Evolutionary conservation across 2,329 filamentous ascomycete genomes (phyloP).

Genomic region (Xylariales sp.): DNA sequence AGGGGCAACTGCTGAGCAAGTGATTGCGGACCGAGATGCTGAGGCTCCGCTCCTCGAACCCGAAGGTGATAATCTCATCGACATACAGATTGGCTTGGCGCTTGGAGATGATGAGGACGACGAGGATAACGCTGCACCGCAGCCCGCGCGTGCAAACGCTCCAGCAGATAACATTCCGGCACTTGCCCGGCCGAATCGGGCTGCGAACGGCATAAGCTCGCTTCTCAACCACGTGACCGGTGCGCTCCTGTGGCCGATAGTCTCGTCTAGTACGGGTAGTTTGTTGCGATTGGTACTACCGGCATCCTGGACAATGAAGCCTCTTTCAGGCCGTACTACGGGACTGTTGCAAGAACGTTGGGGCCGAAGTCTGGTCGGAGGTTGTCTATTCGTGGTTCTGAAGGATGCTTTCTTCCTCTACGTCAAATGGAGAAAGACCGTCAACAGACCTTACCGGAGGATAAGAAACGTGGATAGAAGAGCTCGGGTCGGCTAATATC

Average conservation of each 20-base stretch:
- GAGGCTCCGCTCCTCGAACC: neutral
- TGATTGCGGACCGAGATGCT: neutral
- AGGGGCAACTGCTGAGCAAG: slow-evolving; percentile 4
- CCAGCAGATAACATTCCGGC: slow-evolving; percentile 5
- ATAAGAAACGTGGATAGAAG: slow-evolving; percentile 46
- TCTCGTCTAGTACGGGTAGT: slow-evolving; percentile 76
- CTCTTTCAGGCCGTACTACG: slow-evolving; percentile 30
- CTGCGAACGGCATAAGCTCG: slow-evolving; percentile 7
- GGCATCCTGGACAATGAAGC: slow-evolving; percentile 54
- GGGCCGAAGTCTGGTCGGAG: slow-evolving; percentile 84
- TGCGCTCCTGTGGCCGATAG: slow-evolving; percentile 70
- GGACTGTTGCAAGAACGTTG: slow-evolving; percentile 78
- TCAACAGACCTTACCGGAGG: slow-evolving; percentile 48
- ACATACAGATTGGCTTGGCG: slow-evolving; percentile 19
- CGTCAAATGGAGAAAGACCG: slow-evolving; percentile 57
- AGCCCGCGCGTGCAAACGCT: neutral
- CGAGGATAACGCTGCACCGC: neutral
- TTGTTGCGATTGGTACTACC: slow-evolving; percentile 66
- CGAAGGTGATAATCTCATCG: slow-evolving; percentile 3
- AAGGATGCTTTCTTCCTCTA: slow-evolving; percentile 64
- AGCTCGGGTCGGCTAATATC: neutral
- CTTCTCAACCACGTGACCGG: slow-evolving; percentile 44
- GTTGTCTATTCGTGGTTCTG: slow-evolving; percentile 80
- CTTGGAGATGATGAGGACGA: slow-evolving; percentile 12
- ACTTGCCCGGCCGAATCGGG: slow-evolving; percentile 1